Conservation (phyloP, 495 filamentous ascomycete species). For the Cudoniella acicularis region DNA sequence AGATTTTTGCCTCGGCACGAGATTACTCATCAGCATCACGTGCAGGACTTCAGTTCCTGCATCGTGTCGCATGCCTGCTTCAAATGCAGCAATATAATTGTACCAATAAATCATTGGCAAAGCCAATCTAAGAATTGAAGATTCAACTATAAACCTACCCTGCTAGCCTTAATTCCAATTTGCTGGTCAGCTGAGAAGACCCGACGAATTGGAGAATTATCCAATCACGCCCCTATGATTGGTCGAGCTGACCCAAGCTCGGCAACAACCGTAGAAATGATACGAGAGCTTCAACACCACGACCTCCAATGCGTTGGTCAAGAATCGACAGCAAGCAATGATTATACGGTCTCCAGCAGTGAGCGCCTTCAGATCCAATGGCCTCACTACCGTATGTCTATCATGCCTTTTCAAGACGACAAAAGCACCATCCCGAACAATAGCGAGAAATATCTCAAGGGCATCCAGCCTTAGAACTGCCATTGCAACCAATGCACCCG, state of each 20-base stretch:
- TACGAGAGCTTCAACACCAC: conserved; percentile 2
- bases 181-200: too few relatives aligned
- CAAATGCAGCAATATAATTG: too few relatives aligned
- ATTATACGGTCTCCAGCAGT: conserved; percentile 25
- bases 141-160: too few relatives aligned
- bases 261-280: neutral
- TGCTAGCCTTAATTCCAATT: too few relatives aligned
- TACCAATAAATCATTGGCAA: too few relatives aligned
- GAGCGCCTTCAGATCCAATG: conserved; percentile 21
- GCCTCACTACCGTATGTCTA: conserved; percentile 17
- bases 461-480: conserved; percentile 15
- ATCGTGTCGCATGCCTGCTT: too few relatives aligned
- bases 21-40: neutral
- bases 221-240: neutral
- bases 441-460: conserved; percentile 17
- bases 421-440: conserved; percentile 1
- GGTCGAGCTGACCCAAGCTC: neutral
- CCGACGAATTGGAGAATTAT: too few relatives aligned
- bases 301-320: conserved; percentile 9
- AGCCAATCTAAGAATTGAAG: too few relatives aligned
- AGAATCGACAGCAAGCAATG: conserved; percentile 19
- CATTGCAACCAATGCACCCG: neutral
- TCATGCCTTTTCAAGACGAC: conserved; percentile 16
- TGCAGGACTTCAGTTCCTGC: too few relatives aligned
- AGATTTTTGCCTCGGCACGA: neutral